Base-by-base conservation (phyloP, 202 grass and related monocot species). In the Musa balbisiana region DNA sequence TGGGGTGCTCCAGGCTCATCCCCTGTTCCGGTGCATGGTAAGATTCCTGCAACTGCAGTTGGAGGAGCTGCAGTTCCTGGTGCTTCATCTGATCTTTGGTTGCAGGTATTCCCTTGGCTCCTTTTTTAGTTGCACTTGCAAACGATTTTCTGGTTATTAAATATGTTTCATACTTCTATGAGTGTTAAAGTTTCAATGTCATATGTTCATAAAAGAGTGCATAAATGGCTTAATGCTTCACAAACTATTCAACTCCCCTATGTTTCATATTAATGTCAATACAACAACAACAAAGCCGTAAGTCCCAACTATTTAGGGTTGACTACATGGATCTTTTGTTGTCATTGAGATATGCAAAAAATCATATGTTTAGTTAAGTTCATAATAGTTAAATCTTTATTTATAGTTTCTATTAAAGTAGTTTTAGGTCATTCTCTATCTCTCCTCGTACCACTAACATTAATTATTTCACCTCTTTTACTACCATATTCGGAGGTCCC, bases 21-120 rank as follows among this genome's bases (percentile, higher is more conserved):
- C 9, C 19, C 65, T 55, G 43, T 79, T 55, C 77, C 77, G 2
- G 49, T 79, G 16, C 77, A 53, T 59, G 77, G 77, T 20, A 79
- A 79, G 17, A 65, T 58, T 55, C 77, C 77, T 23, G 26, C 66
- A 43, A 55, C 77, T 56, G 65, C 77, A 69, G 64, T 56, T 58
- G 77, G 64, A 70, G 77, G 77, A 12, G 77, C 77, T 24, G 65
- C 20, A 25, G 77, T 70, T 70, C 27, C 77, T 58, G 77, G 65
- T 70, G 77, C 72, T 73, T 8, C 72, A 73, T 56, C 72, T 13
- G 72, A 73, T 26, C 72, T 56, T 55, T 73, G 72, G 72, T 73
- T 73, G 72, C 72, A 73, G 72, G 72, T 73, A 58, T 29, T 25
- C 11, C 72, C 72, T 6, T 52, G 19, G 19, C 23, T 33, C 10